These are phyloP conservation scores for Cryphonectria parasitica DNA, from an alignment of 2,329 filamentous ascomycete genomes.

Conservation along the genomic window DNA sequence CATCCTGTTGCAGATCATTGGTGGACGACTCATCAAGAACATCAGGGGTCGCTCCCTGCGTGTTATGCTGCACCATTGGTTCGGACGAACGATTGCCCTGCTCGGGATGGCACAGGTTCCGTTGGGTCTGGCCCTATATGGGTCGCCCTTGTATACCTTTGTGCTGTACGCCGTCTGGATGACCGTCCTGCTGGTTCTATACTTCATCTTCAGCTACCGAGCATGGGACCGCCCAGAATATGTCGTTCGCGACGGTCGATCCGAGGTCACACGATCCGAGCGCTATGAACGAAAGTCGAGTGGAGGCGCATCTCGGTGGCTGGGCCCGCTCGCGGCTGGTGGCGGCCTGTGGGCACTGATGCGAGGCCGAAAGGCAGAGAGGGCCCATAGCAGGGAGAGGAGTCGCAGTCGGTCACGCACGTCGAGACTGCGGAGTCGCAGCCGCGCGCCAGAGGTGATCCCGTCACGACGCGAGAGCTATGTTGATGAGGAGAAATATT, in stretches of 20 bases:
- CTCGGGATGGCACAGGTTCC: slow-evolving; percentile 87
- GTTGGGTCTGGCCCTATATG: slow-evolving; percentile 87
- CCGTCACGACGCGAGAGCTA: slow-evolving; percentile 61
- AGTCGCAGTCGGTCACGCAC: slow-evolving; percentile 44
- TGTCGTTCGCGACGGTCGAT: slow-evolving; percentile 62
- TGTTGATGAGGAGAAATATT: slow-evolving; percentile 70
- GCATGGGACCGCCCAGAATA: slow-evolving; percentile 59
- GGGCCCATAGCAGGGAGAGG: slow-evolving; percentile 46
- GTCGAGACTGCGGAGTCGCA: slow-evolving; percentile 41
- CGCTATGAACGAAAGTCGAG: slow-evolving; percentile 45
- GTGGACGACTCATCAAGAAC: slow-evolving; percentile 65
- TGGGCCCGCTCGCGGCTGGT: slow-evolving; percentile 57
- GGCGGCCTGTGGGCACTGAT: slow-evolving; percentile 54
- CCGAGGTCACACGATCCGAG: slow-evolving; percentile 49
- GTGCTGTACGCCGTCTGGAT: slow-evolving; percentile 84
- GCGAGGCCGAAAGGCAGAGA: slow-evolving; percentile 44
- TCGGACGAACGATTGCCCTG: slow-evolving; percentile 76
- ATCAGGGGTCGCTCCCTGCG: slow-evolving; percentile 55
- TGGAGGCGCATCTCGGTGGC: slow-evolving; percentile 46
- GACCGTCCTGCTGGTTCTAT: slow-evolving; percentile 70
- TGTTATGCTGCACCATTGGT: slow-evolving; percentile 81
- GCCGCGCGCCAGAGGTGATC: slow-evolving; percentile 52
- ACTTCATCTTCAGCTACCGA: slow-evolving; percentile 79
- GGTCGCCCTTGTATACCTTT: slow-evolving; percentile 83
- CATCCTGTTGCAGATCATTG: slow-evolving; percentile 71